Evolutionary conservation across 345 rosid species (phyloP).

Genomic region (Garcia nutans): DNA sequence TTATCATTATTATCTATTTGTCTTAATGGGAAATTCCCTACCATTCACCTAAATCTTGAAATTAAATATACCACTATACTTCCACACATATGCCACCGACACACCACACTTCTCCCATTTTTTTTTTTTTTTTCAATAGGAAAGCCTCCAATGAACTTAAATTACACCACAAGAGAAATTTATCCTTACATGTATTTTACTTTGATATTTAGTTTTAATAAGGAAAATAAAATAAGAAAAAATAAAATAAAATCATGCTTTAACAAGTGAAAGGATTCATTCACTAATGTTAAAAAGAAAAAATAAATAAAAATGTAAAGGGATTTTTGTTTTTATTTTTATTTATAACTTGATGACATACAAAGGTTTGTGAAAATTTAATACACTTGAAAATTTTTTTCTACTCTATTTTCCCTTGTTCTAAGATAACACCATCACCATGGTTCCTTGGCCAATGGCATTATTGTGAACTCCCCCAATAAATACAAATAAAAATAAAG

Average conservation of each 20-base stretch:
- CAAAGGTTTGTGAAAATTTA: not conserved
- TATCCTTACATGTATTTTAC: too few species aligned
- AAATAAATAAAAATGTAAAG: too few species aligned
- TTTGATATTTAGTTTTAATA: too few species aligned
- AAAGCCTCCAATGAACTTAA: too few species aligned
- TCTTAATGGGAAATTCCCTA: too few species aligned
- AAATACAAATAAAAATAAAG: not conserved
- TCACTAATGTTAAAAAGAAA: too few species aligned
- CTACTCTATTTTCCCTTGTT: not conserved
- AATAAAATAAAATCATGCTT: not conserved
- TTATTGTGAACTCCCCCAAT: not conserved
- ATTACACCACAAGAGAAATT: too few species aligned
- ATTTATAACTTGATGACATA: not conserved
- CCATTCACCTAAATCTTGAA: too few species aligned
- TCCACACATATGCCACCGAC: not conserved
- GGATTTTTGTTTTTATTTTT: not conserved
- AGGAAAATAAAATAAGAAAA: not conserved
- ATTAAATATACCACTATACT: too few species aligned
- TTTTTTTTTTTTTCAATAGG: too few species aligned
- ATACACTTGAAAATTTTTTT: conserved; percentile 4
- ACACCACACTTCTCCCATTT: too few species aligned
- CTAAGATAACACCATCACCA: conserved; percentile 4
- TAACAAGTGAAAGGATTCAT: too few species aligned
- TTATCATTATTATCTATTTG: not conserved
- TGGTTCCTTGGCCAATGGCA: conserved; percentile 11